Conservation (phyloP, 305 asterid genomes). For the Salvia sclarea region DNA sequence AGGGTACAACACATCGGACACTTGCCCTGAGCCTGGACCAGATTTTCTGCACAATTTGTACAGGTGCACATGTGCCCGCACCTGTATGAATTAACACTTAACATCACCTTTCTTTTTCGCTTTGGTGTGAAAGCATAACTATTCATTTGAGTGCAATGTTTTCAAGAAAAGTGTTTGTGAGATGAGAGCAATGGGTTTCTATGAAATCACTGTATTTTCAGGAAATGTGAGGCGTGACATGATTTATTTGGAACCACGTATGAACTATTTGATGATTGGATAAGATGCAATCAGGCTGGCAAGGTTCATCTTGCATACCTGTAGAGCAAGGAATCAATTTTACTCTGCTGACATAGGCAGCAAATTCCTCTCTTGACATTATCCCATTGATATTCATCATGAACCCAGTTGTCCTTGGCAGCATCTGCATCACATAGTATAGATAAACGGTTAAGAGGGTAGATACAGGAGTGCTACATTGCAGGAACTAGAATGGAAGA, state of each 20-base stretch:
- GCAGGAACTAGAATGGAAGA: not conserved
- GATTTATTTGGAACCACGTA: too few species aligned
- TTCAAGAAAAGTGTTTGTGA: not conserved
- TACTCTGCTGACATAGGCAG: conserved; percentile 61
- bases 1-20: conserved; percentile 95
- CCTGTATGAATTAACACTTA: conserved; percentile 36
- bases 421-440: conserved; percentile 38
- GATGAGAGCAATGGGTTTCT: too few species aligned
- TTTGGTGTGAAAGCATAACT: too few species aligned
- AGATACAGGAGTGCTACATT: not conserved
- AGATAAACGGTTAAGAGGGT: not conserved
- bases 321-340: conserved; percentile 77
- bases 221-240: not conserved
- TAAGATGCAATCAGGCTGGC: not conserved
- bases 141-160: not conserved
- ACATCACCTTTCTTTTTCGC: too few species aligned
- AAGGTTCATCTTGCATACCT: conserved; percentile 45
- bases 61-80: conserved; percentile 98
- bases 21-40: conserved; percentile 53
- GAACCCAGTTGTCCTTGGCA: conserved; percentile 31
- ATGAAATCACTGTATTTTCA: too few species aligned
- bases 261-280: not conserved
- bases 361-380: conserved; percentile 75
- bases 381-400: conserved; percentile 61
- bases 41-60: conserved; percentile 66